Base-by-base conservation (phyloP, 108 stramenopile species). In the Pseudonitzschia multiseries region DNA sequence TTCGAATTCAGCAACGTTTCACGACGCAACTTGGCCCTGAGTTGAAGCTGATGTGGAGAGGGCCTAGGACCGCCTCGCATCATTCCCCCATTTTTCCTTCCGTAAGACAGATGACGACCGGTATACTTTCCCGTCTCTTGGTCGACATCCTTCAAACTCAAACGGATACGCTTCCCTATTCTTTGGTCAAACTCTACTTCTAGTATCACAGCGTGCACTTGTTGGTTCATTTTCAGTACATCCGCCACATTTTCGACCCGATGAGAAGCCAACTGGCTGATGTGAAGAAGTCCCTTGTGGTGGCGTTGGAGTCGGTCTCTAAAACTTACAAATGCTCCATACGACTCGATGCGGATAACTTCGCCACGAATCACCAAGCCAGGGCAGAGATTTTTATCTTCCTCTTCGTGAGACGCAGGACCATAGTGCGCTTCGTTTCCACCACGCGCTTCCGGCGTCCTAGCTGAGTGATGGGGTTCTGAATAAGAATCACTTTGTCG, bases 301-400 rank as follows among this genome's bases (percentile, higher is more conserved):
- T 65, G n/a, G 26, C 70, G 62, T 18, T 28, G 69, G 57, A 77
- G 65, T 40, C n/a, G 22, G 24, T 68, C 71, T 48, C 28, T 24
- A 42, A 89, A 76, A 18, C 85, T 78, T 12, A 89, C 74, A 78
- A 94, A 94, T 46, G 89, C 89, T 32, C 93, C 93, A 63, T 92
- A 94, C 14, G 86, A 20, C 83, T 94, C 93, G 31, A 94, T 80
- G 10, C 89, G 79, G 27, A 76, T 71, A 8, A 94, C 74, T n/a
- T 68, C 68, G 18, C 90, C 93, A 13, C 75, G 43, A 21, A 93
- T 77, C 14, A 93, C 75, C n/a, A 65, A 28, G 17, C 81, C 76
- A 21, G 73, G 77, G 40, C n/a, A 36, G 9, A 81, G 51, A 32
- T 24, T 21, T 36, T 65, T 51, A 12, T 74, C 77, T 42, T 61